Conservation (phyloP, 129 eudicot genomes). For the Flaveria trinervia region DNA sequence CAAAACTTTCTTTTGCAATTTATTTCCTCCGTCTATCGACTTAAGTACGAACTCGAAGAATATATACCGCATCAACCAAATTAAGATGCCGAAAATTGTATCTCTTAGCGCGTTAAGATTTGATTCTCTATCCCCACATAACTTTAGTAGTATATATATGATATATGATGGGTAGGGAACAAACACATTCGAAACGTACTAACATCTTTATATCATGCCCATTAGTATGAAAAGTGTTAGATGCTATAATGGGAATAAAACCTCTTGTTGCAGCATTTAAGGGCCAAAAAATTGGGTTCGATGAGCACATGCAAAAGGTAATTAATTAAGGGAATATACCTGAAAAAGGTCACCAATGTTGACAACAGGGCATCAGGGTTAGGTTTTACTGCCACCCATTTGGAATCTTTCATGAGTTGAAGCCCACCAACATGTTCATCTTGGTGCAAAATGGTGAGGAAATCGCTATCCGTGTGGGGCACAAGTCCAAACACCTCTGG, state of each 20-base stretch:
- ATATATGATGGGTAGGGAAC: constrained; percentile 11
- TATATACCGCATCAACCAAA: constrained; percentile 1
- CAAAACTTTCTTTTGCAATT: not conserved
- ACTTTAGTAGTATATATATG: constrained; percentile 21
- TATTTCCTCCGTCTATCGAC: constrained; percentile 19
- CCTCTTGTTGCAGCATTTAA: constrained; percentile 16
- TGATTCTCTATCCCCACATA: constrained; percentile 14
- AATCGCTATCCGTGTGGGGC: constrained; percentile 79
- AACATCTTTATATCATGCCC: constrained; percentile 36
- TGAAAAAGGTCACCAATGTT: constrained; percentile 79
- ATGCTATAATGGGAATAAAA: constrained; percentile 22
- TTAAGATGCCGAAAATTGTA: constrained; percentile 1
- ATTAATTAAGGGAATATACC: constrained; percentile 38
- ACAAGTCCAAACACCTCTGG: constrained; percentile 60
- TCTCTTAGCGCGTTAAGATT: constrained; percentile 12
- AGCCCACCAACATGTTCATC: constrained; percentile 74
- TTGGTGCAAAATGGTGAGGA: constrained; percentile 71
- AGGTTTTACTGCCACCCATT: constrained; percentile 74
- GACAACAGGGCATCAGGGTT: constrained; percentile 71
- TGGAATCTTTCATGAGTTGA: constrained; percentile 71
- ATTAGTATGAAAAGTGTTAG: constrained; percentile 25
- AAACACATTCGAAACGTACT: constrained; percentile 13
- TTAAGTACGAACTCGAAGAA: constrained; percentile 21
- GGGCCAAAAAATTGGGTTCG: constrained; percentile 21
- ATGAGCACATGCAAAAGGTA: constrained; percentile 33